These are phyloP conservation scores for Calamus simplicifolius DNA, from an alignment of 176 grass and related monocot species.

Conservation along the genomic window DNA sequence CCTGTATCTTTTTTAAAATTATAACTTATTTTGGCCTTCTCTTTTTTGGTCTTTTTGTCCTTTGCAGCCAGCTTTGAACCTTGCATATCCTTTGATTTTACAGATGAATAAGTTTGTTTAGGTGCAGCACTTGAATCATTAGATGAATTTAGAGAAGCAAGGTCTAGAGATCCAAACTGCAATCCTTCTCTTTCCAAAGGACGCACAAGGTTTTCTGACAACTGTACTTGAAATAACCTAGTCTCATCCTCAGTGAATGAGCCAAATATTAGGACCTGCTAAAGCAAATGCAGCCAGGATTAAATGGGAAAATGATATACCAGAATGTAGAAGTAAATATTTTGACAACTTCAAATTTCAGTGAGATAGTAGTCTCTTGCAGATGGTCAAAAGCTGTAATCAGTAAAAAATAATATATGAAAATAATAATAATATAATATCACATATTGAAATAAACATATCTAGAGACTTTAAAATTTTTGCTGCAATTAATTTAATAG, in stretches of 20 bases:
- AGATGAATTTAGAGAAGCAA: constrained; percentile 35
- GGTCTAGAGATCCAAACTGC: constrained; percentile 69
- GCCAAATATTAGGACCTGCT: constrained; percentile 73
- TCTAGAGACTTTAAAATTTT: too few relatives aligned
- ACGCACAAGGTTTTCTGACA: constrained; percentile 6
- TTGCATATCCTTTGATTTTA: constrained; percentile 22
- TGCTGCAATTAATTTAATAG: too few relatives aligned
- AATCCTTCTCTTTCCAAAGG: constrained; percentile 31
- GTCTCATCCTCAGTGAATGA: constrained; percentile 73
- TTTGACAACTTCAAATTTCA: too few relatives aligned
- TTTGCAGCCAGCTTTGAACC: constrained; percentile 8
- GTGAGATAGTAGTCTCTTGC: too few relatives aligned
- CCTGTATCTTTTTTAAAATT: constrained; percentile 25
- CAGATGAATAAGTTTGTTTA: constrained; percentile 26
- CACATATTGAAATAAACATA: too few relatives aligned
- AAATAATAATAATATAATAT: too few relatives aligned
- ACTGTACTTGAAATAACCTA: constrained; percentile 42
- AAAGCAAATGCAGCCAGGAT: not conserved
- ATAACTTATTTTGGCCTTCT: constrained; percentile 20
- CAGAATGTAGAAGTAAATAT: too few relatives aligned
- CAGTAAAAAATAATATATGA: too few relatives aligned
- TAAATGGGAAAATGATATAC: too few relatives aligned
- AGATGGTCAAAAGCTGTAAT: too few relatives aligned
- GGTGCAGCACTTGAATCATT: constrained; percentile 21
- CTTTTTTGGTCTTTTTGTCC: constrained; percentile 14